These are phyloP conservation scores for Mucor sp. DNA, from an alignment of 371 early-diverging fungal species.

Conservation along the genomic window DNA sequence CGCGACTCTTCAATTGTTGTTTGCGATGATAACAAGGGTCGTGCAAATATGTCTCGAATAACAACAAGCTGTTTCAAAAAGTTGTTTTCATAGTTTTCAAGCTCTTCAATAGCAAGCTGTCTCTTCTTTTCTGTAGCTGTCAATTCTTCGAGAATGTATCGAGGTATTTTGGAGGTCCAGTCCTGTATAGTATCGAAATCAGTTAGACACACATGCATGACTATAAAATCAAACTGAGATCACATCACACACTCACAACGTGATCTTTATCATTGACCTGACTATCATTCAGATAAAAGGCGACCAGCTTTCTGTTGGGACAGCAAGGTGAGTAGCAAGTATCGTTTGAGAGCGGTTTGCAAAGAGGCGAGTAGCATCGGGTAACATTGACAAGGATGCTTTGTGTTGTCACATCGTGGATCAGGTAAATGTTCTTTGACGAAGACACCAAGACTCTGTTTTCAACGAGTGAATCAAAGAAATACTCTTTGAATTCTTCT, in stretches of 20 bases:
- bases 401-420: constrained; percentile 9
- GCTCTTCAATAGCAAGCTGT: constrained; percentile 22
- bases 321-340: constrained; percentile 20
- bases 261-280: background rate
- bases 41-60: constrained; percentile 13
- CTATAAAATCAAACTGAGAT: background rate
- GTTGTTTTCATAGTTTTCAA: constrained; percentile 10
- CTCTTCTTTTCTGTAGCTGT: constrained; percentile 9
- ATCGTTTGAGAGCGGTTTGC: background rate
- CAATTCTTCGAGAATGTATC: constrained; percentile 8
- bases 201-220: background rate
- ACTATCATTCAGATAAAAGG: background rate
- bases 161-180: constrained; percentile 14
- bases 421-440: constrained; percentile 10
- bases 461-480: constrained; percentile 10
- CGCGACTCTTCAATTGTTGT: constrained; percentile 19
- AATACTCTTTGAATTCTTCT: background rate
- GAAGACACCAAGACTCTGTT: constrained; percentile 7
- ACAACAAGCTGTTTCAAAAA: constrained; percentile 15
- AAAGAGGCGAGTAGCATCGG: constrained; percentile 17
- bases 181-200: background rate
- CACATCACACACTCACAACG: background rate
- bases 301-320: background rate
- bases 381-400: constrained; percentile 9
- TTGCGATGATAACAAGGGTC: constrained; percentile 10